Base-by-base conservation (phyloP, 768 basidiomycete species). In the Chalciporus sphaerocephalus region DNA sequence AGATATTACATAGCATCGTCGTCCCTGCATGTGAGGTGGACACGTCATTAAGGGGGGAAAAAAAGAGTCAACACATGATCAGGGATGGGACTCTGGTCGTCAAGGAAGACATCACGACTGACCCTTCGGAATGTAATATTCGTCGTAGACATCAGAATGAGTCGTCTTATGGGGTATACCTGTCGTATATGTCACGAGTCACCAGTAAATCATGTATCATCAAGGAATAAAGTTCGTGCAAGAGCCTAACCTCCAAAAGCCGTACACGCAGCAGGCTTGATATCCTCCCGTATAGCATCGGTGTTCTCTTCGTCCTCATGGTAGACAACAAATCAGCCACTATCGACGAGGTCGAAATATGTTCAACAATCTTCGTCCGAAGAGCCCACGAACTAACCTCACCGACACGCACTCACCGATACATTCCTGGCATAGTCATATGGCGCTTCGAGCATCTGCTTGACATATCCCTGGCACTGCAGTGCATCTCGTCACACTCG, bases 91-190 rank as follows among this genome's bases (percentile, higher is more conserved):
- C 6, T 17, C n/a, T 7, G 10, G 22, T 21, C 6, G 16, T 12
- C 1, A 32, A 15, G 30, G 8, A 25, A 42, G 11, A 22, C 22
- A 15, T 20, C 16, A 6, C 5, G 8, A 34, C 44, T 16, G 13
- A 56, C 52, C 56, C 41, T 57, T 54, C 5, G 56, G 56, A 32
- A 61, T 58, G 15, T 41, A 47, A 28, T 56, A 54, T 24, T 56
- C 52, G 4, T 42, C 34, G 30, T 61, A 58, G 7, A 57, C 38
- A 22, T 60, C 58, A 27, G 46, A 38, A 22, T 49, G 17, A 15
- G 36, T 50, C 2, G 52, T 48, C 16, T 27, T 28, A 30, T 60
- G 57, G 3, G 55, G 57, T 2, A 48, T 8, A 11, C 16, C 46
- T 41, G 17, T 9, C 28, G n/a, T n/a, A n/a, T n/a, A n/a, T n/a